Percentiles rank a stretch among this genome's conserved stretches.
Evolutionary conservation across 1,284 basidiomycete species (phyloP).

Genomic region (Tylopilus orsonianus): DNA sequence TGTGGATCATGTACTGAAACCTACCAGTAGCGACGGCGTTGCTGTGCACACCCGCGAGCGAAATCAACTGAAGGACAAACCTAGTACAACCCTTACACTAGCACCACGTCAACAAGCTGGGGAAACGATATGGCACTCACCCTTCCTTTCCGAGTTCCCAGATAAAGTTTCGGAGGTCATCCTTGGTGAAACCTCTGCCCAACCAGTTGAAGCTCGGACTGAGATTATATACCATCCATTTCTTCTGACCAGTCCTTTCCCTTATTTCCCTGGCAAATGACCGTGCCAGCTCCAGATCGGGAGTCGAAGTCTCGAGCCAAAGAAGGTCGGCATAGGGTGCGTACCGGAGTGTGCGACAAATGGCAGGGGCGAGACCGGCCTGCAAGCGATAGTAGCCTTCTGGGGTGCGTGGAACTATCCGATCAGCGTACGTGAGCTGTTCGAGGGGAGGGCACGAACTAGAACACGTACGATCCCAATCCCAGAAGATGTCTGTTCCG

Average conservation of each 20-base stretch:
- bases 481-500: constrained; percentile 69
- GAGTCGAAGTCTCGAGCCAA: constrained; percentile 90
- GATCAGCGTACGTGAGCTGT: constrained; percentile 4
- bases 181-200: constrained; percentile 76
- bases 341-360: constrained; percentile 78
- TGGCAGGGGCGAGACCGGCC: constrained; percentile 82
- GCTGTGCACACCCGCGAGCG: constrained; percentile 85
- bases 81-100: constrained; percentile 36
- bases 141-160: constrained; percentile 93
- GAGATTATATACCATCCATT: constrained; percentile 91
- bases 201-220: constrained; percentile 95
- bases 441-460: not conserved
- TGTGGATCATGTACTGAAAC: constrained; percentile 16
- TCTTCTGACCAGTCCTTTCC: constrained; percentile 47
- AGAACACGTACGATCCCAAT: constrained; percentile 74
- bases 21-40: constrained; percentile 78
- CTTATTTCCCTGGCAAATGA: constrained; percentile 79
- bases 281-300: constrained; percentile 78
- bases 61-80: constrained; percentile 83
- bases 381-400: constrained; percentile 93
- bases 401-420: constrained; percentile 76
- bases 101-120: constrained; percentile 14
- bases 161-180: constrained; percentile 80
- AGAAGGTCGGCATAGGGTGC: constrained; percentile 83
- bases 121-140: constrained; percentile 37